A percentile compares a stretch with the other conserved stretches of the same genome.
Evolutionary conservation across 345 rosid species (phyloP).

Genomic region (Excoecaria agallocha): DNA sequence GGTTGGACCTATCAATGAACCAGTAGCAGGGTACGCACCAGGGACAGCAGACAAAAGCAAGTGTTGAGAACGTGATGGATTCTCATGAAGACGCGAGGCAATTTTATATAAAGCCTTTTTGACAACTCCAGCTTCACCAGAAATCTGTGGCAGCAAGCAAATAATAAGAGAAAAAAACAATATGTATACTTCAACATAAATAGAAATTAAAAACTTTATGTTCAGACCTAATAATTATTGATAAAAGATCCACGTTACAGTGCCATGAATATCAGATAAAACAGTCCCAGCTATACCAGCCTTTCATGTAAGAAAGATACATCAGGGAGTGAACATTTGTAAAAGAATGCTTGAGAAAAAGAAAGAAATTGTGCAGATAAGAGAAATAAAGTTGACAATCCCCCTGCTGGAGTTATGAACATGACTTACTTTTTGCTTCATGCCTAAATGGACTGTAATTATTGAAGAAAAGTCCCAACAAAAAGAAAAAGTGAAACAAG

Average conservation of each 20-base stretch:
- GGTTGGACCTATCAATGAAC: conserved; percentile 58
- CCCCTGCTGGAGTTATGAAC: too few relatives aligned
- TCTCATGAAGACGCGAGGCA: conserved; percentile 81
- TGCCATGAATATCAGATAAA: background rate
- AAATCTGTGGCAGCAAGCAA: conserved; percentile 45
- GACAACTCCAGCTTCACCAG: conserved; percentile 77
- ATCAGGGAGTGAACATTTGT: background rate
- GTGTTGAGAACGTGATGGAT: conserved; percentile 88
- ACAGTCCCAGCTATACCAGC: background rate
- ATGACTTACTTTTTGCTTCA: too few relatives aligned
- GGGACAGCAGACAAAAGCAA: conserved; percentile 66
- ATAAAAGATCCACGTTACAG: background rate
- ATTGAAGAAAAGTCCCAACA: background rate
- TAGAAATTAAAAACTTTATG: too few relatives aligned
- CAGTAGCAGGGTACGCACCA: conserved; percentile 47
- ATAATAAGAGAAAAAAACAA: background rate
- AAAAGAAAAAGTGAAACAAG: background rate
- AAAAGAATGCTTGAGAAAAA: background rate
- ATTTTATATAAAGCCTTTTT: conserved; percentile 78
- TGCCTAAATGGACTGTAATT: background rate
- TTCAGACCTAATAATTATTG: too few relatives aligned
- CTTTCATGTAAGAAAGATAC: background rate
- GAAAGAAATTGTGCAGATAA: background rate
- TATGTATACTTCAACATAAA: background rate
- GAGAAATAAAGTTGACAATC: background rate